A percentile compares a stretch with the other conserved stretches of the same genome.
These are phyloP conservation scores for Trichocladium uniseriatum DNA, from an alignment of 495 filamentous ascomycete species.

Conservation along the genomic window DNA sequence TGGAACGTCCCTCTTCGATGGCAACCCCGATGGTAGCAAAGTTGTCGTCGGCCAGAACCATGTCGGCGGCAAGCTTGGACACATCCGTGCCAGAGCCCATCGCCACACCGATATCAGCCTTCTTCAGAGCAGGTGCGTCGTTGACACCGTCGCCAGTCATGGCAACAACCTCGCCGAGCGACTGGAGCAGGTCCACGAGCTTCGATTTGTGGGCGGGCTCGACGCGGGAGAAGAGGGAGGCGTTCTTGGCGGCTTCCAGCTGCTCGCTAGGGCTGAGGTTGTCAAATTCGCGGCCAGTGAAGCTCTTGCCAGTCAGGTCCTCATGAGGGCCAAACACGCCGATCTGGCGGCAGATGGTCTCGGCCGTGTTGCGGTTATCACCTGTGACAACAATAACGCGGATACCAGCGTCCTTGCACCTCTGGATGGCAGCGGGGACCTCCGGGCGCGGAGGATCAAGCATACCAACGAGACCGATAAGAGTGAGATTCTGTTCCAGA, in stretches of 20 bases:
- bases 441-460: slow-evolving; percentile 96
- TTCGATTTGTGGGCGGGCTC: slow-evolving; percentile 93
- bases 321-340: slow-evolving; percentile 82
- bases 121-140: slow-evolving; percentile 96
- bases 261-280: slow-evolving; percentile 68
- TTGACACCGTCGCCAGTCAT: slow-evolving; percentile 99
- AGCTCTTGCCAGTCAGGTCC: slow-evolving; percentile 84
- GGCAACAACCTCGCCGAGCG: slow-evolving; percentile 86
- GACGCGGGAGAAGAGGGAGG: slow-evolving; percentile 92
- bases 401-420: slow-evolving; percentile 88
- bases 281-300: slow-evolving; percentile 91
- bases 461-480: slow-evolving; percentile 93
- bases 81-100: slow-evolving; percentile 99
- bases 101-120: slow-evolving; percentile 95
- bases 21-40: slow-evolving; percentile 96
- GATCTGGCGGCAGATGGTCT: slow-evolving; percentile 95
- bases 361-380: slow-evolving; percentile 94
- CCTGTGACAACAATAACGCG: slow-evolving; percentile 97
- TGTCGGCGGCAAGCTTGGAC: slow-evolving; percentile 91
- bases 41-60: slow-evolving; percentile 98
- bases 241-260: slow-evolving; percentile 70
- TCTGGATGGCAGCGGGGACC: slow-evolving; percentile 72
- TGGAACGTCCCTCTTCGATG: slow-evolving; percentile 93
- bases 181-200: slow-evolving; percentile 93
- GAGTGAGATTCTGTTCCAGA: slow-evolving; percentile 86